Evolutionary conservation across 257 asterid genomes (phyloP), one percentile per base, ranked within the genome.

Genomic region (Plantago major): DNA sequence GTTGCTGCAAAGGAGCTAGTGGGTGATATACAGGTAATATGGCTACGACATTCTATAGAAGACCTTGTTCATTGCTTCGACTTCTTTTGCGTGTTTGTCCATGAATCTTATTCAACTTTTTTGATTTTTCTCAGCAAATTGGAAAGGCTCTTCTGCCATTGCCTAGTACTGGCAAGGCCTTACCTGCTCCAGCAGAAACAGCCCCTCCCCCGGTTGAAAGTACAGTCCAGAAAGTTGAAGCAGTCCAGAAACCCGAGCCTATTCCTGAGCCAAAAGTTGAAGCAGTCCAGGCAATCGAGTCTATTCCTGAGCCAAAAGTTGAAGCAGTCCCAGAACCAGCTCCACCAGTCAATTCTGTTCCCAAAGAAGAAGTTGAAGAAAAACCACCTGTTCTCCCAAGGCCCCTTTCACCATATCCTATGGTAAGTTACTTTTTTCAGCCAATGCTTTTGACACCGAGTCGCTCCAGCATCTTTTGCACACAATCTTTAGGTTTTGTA

Each of bases 361-460:
- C 86, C 51, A 74, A 72, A 45, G 76, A 85, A 38, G 85, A 83
- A 77, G 82, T 69, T 46, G 28, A 71, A 62, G 66, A 65, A 69
- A 85, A 81, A 61, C 65, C 91, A 9, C 78, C 95, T 44, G 67
- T 37, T 68, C 44, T 50, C 72, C 43, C 91, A 58, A 77, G 83
- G 67, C 73, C 97, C 16, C 97, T 84, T 40, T 93, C 97, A 16
- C 99, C 97, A 51, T 93, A 81, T 68, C 92, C 99, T 13, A 85
- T 82, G 33, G 99, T 93, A 82, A 89, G 67, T 72, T 33, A 12
- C 22, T n/a, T 60, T 10, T 17, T 17, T 26, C 50, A 16, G 16
- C 63, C 49, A 43, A 40, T 16, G 14, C 8, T 37, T 38, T 12
- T 37, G 28, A 38, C 47, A 7, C 48, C 8, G 4, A 15, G n/a